Evolutionary conservation across 176 grass and related monocot genomes (phyloP), one percentile per base, ranked within the genome.

Genomic region (Phoenix roebelenii): DNA sequence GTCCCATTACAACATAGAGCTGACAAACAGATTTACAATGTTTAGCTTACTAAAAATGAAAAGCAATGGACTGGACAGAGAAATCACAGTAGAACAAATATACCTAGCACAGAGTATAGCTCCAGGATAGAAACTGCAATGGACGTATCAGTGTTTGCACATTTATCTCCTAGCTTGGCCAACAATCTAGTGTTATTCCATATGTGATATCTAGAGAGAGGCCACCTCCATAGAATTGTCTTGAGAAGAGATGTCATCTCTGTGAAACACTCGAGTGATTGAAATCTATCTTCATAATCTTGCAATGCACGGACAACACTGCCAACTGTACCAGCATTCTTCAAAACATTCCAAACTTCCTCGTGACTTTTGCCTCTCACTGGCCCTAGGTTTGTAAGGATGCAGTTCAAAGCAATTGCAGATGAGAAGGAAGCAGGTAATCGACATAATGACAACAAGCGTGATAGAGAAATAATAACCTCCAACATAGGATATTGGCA

Each of bases 81-180:
- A 20, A 0, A 20, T 20, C 20, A 20, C 20, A 20, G 20, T 20
- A 20, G 20, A 20, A 20, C 20, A 20, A 20, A 58, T 50, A 73
- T 91, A 97, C 92, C 87, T 88, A 97, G 70, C 68, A 84, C 82
- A 88, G 87, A 83, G 78, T 67, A 84, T 20, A 97, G 44, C 59
- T 77, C 85, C 52, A 91, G 29, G 63, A 79, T 67, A 63, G 70
- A 74, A 58, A 73, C 57, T 39, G 58, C 52, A 85, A 97, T 53
- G 22, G 15, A 53, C 22, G 58, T 65, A 58, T 85, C 69, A 55
- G 68, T 18, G 19, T 50, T 19, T 57, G 58, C 20, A 78, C 54
- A 80, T 48, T 80, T 77, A 18, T 75, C 66, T 52, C 53, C 44
- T 52, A 97, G 58, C 65, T 77, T 83, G 0, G 1, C 56, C 84